Conservation (phyloP, 345 rosid species). For the Boechera stricta region DNA sequence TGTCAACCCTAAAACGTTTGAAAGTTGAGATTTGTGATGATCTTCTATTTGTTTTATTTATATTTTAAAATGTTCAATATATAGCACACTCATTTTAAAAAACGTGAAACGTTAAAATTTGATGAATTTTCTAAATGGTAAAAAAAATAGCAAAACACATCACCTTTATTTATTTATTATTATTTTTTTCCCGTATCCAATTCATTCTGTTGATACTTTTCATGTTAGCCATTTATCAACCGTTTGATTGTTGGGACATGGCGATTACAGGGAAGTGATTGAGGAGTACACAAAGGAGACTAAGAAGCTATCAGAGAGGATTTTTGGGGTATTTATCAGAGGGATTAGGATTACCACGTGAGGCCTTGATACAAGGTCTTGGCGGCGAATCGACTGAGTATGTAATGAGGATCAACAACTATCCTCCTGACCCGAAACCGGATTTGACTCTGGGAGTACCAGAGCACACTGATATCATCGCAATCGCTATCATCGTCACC, state of each 20-base stretch:
- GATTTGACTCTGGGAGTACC: conserved; percentile 64
- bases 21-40: no score
- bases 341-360: conserved; percentile 61
- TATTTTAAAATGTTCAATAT: no score
- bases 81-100: no score
- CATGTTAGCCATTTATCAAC: not conserved
- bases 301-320: conserved; percentile 53
- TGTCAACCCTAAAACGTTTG: no score
- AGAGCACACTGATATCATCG: conserved; percentile 68
- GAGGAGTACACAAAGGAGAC: conserved; percentile 64
- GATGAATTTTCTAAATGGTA: no score
- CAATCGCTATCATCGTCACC: conserved; percentile 68
- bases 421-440: conserved; percentile 74
- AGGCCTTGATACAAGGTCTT: conserved; percentile 50
- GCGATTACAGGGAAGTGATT: conserved; percentile 54
- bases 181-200: not conserved
- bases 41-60: no score
- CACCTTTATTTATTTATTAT: not conserved
- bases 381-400: conserved; percentile 64
- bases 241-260: conserved; percentile 1
- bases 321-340: conserved; percentile 53
- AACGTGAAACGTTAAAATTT: no score
- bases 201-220: not conserved
- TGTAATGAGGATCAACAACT: conserved; percentile 69
- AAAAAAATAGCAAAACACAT: no score